Base-by-base conservation (phyloP, 306 rosid genomes). In the Vicia villosa region DNA sequence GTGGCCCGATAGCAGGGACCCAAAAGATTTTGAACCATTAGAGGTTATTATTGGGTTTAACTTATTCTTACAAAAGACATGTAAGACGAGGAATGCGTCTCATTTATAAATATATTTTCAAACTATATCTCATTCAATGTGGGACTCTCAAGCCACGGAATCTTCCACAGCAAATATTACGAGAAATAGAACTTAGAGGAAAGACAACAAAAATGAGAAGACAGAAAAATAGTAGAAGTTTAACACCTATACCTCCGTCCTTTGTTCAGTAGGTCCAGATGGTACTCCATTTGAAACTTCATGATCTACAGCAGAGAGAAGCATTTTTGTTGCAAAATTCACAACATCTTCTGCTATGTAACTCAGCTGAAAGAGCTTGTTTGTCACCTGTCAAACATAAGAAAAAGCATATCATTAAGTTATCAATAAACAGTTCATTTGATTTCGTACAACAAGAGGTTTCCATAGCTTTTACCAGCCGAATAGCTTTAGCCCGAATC, bases 401-500 rank as follows among this genome's bases (percentile, higher is more conserved):
- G 46, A 2, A 80, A 54, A 68, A 20, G n/a, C 63, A 46, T 42
- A 69, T 5, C 10, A 68, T 38, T 54, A 46, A 8, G 62, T 49
- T 16, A 63, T 61, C n/a, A 66, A 22, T 55, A 20, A 19, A 61
- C 5, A 30, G 63, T 12, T 63, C 12, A 60, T 49, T 17, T 72
- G 69, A n/a, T 52, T 19, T 66, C 47, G 50, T 68, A 66, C 34
- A 63, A 46, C 55, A 61, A 56, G 51, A 58, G 69, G 55, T 47
- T 81, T 65, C 65, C 36, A 67, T 64, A 79, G 67, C 38, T 6
- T 66, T n/a, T 91, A 94, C 99, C 97, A 94, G 89, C 64, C 99
- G 90, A 55, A 91, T 91, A 84, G 97, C 96, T 86, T 87, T 94
- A 63, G 99, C 88, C 71, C 99, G 91, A 68, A 91, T 89, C 78